Percentiles rank a stretch among this genome's conserved stretches.
These are phyloP conservation scores for Daldinia loculata DNA, from an alignment of 495 filamentous ascomycete species.

Conservation along the genomic window DNA sequence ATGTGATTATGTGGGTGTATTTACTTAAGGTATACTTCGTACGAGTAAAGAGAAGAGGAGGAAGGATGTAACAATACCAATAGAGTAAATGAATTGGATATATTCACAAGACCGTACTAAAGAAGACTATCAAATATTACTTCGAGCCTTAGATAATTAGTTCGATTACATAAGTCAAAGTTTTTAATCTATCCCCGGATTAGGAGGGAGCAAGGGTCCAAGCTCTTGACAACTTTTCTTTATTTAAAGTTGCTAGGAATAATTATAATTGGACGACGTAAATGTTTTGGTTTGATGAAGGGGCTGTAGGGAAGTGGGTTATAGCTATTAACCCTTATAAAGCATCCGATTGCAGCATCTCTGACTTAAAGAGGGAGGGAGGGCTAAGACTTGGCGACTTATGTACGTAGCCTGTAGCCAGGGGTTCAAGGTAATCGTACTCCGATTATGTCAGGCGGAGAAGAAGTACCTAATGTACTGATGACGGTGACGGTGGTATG, in stretches of 20 bases:
- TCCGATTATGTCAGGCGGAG: slow-evolving; percentile 1
- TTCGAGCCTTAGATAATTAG: background rate
- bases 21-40: no score
- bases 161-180: background rate
- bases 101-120: background rate
- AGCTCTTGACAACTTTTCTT: background rate
- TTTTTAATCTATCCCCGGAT: background rate
- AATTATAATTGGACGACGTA: background rate
- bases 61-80: background rate
- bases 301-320: background rate
- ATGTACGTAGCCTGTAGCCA: no score
- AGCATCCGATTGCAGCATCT: no score
- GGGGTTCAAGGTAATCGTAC: no score
- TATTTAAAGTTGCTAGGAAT: background rate
- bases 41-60: background rate
- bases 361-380: no score
- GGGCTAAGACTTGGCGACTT: no score
- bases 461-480: background rate
- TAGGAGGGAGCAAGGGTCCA: background rate
- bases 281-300: background rate
- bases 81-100: background rate
- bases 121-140: background rate
- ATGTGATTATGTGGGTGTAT: no score
- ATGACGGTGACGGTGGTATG: slow-evolving; percentile 4
- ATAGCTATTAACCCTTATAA: background rate